Conservation (phyloP, 192 early-diverging fungal genomes). For the Glomus cerebriforme region DNA sequence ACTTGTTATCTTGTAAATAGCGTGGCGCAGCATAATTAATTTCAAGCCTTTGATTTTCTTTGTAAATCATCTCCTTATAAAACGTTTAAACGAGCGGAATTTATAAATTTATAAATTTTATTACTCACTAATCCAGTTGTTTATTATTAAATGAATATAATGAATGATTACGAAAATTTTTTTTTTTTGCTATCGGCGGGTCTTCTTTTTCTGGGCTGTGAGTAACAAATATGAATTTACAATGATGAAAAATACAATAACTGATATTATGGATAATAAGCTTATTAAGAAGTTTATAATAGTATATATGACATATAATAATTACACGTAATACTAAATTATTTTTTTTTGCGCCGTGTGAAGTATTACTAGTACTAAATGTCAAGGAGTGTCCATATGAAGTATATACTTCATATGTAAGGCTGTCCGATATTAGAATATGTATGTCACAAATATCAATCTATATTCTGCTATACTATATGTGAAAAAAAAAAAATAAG, state of each 20-base stretch:
- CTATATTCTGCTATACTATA: neutral
- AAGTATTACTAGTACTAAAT: neutral
- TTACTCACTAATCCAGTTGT: neutral
- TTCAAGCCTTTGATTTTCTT: neutral
- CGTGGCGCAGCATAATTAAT: neutral
- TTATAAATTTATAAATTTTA: neutral
- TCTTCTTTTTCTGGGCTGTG: neutral
- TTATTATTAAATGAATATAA: neutral
- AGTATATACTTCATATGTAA: conserved; percentile 19
- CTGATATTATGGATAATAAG: neutral
- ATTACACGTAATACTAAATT: neutral
- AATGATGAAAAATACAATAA: neutral
- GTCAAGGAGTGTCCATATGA: neutral
- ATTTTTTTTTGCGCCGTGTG: neutral
- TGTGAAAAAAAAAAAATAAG: neutral
- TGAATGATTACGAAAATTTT: neutral
- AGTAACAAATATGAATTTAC: neutral
- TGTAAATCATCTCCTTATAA: neutral
- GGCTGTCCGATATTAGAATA: conserved; percentile 8
- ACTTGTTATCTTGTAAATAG: conserved; percentile 13
- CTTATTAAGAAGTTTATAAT: neutral
- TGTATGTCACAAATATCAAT: neutral
- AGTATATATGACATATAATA: neutral
- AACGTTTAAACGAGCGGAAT: neutral
- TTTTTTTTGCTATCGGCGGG: no score